These are phyloP conservation scores for Pterula multifida DNA, from an alignment of 1,284 basidiomycete species.

Conservation along the genomic window DNA sequence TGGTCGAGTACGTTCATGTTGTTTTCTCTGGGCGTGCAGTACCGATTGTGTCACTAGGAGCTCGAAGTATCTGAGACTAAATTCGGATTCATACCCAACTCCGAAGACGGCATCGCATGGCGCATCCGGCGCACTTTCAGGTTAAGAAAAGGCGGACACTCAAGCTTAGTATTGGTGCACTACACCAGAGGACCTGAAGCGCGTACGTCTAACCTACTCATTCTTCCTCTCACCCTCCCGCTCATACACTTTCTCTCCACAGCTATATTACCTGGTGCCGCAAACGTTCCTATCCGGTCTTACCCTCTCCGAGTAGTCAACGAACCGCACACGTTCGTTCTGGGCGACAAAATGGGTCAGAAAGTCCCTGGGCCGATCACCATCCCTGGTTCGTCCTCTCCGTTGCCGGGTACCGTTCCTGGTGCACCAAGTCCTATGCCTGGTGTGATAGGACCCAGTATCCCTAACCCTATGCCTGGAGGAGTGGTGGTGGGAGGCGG, in stretches of 20 bases:
- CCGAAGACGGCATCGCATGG: slow-evolving; percentile 44
- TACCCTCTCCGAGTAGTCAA: slow-evolving; percentile 54
- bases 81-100: slow-evolving; percentile 61
- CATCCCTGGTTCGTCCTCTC: slow-evolving; percentile 17
- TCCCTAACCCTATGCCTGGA: neutral
- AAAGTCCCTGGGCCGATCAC: slow-evolving; percentile 27
- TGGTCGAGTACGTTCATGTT: slow-evolving; percentile 32
- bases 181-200: slow-evolving; percentile 48
- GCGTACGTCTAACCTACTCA: slow-evolving; percentile 31
- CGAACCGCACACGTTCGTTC: slow-evolving; percentile 53
- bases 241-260: slow-evolving; percentile 5
- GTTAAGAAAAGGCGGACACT: slow-evolving; percentile 55
- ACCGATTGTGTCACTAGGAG: slow-evolving; percentile 43
- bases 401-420: slow-evolving; percentile 14
- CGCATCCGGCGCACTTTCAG: slow-evolving; percentile 59
- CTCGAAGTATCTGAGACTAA: slow-evolving; percentile 62
- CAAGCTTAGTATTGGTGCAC: slow-evolving; percentile 57
- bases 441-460: too few species aligned
- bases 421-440: slow-evolving; percentile 15
- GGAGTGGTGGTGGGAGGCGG: neutral
- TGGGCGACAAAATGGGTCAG: slow-evolving; percentile 57
- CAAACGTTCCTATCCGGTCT: slow-evolving; percentile 46
- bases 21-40: neutral
- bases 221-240: slow-evolving; percentile 9
- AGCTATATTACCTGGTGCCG: slow-evolving; percentile 45